Evolutionary conservation across 2,329 filamentous ascomycete genomes (phyloP), one percentile per base, ranked within the genome.

Genomic region (Fonsecaea pugnacius): DNA sequence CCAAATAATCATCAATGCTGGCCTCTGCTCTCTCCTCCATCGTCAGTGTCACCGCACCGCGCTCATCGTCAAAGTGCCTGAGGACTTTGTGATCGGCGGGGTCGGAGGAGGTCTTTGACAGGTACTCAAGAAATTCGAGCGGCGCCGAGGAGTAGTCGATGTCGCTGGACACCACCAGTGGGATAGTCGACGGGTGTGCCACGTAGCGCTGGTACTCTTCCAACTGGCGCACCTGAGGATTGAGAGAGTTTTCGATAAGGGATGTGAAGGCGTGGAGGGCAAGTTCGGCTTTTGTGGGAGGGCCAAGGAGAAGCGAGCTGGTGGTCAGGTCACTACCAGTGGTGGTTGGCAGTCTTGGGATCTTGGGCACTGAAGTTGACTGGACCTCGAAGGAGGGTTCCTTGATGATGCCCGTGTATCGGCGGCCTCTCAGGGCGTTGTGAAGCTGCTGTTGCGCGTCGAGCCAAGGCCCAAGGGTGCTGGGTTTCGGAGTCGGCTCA

Each of bases 161-260:
- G 38, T 72, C 79, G 0, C 78, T 79, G 1, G 79, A 78, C 1
- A 81, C 77, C 5, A 82, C 79, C 1, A 99, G 84, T 0, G 94
- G 92, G 0, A 99, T 86, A 60, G 89, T 93, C 62, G 96, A 88
- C 1, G 95, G 93, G 73, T 99, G 95, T 54, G 85, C 87, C 70
- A 99, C 88, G 77, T 98, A 99, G 27, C 90, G 87, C 64, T 88
- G 85, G 75, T 99, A 99, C 75, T 98, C 95, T 78, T 98, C 94
- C 43, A 86, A 84, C 7, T 84, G 78, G 7, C 86, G 90, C 40
- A 99, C 91, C 0, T 87, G 88, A 1, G 95, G 95, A 69, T 96
- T 90, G 51, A 98, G 83, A 4, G 91, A 95, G 74, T 93, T 90
- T 59, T 89, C 84, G 51, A 97, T 90, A 56, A 96, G 89, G 73